Evolutionary conservation across 805 yeast genomes (phyloP).

Genomic region (Starmerella khaoyaiensis): DNA sequence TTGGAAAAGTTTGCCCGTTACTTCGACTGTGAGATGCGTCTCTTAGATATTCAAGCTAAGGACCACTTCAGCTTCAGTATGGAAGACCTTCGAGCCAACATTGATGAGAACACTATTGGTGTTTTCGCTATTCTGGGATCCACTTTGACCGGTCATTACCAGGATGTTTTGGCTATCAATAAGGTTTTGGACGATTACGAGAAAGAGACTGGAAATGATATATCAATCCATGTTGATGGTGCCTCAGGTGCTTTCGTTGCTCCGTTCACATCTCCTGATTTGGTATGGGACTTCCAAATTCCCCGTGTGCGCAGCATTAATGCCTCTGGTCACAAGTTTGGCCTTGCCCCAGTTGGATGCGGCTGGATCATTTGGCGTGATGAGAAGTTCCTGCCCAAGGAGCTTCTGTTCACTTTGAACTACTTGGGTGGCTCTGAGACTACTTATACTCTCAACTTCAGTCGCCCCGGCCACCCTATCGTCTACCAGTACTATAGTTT

Average conservation of each 20-base stretch:
- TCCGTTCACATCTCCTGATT: slow-evolving; percentile 64
- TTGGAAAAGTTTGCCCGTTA: slow-evolving; percentile 87
- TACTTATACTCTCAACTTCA: slow-evolving; percentile 74
- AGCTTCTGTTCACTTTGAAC: slow-evolving; percentile 61
- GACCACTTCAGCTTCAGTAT: slow-evolving; percentile 55
- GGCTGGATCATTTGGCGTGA: slow-evolving; percentile 88
- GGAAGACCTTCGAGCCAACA: slow-evolving; percentile 42
- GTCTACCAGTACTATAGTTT: slow-evolving; percentile 78
- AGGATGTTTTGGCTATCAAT: slow-evolving; percentile 51
- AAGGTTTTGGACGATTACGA: slow-evolving; percentile 59
- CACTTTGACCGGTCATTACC: slow-evolving; percentile 88
- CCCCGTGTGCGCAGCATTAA: slow-evolving; percentile 73
- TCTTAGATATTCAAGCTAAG: slow-evolving; percentile 50
- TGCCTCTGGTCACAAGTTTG: slow-evolving; percentile 88
- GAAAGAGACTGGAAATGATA: slow-evolving; percentile 46
- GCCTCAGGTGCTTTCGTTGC: slow-evolving; percentile 87
- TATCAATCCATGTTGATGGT: slow-evolving; percentile 88
- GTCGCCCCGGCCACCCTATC: slow-evolving; percentile 87
- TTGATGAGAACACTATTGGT: slow-evolving; percentile 90
- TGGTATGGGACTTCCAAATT: slow-evolving; percentile 72
- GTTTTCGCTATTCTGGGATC: slow-evolving; percentile 79
- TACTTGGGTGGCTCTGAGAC: slow-evolving; percentile 84
- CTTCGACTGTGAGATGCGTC: slow-evolving; percentile 78
- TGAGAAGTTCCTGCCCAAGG: slow-evolving; percentile 48
- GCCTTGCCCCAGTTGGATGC: slow-evolving; percentile 76